Conservation (phyloP, 2,329 filamentous ascomycete species). For the Microcyclospora pomicola region DNA sequence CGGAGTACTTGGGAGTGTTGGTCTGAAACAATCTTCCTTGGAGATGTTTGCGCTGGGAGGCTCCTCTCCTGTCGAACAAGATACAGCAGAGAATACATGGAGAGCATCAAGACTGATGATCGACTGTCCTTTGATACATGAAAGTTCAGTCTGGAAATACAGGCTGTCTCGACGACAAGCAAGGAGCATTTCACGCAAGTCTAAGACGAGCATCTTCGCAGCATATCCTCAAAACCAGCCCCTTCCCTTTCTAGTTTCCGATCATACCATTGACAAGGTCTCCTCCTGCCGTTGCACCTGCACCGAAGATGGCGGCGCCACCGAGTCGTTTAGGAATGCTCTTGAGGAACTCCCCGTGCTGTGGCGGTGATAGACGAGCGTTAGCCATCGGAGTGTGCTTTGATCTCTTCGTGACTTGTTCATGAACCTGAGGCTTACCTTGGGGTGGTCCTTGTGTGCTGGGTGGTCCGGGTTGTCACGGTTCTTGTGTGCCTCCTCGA, state of each 20-base stretch:
- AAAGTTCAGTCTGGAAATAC: too few relatives aligned
- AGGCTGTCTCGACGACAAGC: too few relatives aligned
- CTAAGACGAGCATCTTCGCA: too few relatives aligned
- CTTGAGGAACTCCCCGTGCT: conserved; percentile 4
- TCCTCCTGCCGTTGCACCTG: conserved; percentile 18
- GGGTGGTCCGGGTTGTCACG: conserved; percentile 15
- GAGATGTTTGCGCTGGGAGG: too few relatives aligned
- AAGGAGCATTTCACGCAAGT: too few relatives aligned
- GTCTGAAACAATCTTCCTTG: conserved; percentile 9
- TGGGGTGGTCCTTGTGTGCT: conserved; percentile 4
- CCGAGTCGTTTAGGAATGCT: conserved; percentile 11
- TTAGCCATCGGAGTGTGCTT: not conserved
- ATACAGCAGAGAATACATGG: too few relatives aligned
- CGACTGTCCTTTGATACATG: too few relatives aligned
- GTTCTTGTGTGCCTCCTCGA: conserved; percentile 15
- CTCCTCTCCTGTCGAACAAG: too few relatives aligned
- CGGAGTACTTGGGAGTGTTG: conserved; percentile 32
- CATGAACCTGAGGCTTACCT: not conserved
- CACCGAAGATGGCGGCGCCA: conserved; percentile 20
- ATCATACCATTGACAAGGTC: conserved; percentile 1
- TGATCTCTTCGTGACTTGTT: not conserved
- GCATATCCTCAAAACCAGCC: too few relatives aligned
- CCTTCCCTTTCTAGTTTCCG: too few relatives aligned
- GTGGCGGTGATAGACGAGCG: not conserved
- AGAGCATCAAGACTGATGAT: too few relatives aligned